Evolutionary conservation across 2,329 filamentous ascomycete species (phyloP), one percentile per base, ranked within the genome.

Genomic region (Aspergillus ustus): DNA sequence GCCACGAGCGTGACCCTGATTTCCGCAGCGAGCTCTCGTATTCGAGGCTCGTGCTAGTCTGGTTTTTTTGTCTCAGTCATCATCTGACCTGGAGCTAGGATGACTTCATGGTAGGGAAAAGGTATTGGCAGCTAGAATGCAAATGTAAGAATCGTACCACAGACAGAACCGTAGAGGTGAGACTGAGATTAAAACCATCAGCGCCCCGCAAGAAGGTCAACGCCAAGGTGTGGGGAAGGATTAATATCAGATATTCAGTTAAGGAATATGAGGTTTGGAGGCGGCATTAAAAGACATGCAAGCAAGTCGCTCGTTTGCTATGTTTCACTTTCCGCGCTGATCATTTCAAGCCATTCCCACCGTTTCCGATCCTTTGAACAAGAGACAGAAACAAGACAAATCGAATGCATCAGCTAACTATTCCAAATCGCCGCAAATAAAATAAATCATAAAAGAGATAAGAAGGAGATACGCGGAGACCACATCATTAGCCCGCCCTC

Each of bases 271-370:
- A 53, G 28, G 29, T 29, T 7, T 20, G 22, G 31, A 22, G 37
- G 28, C 2, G 20, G 34, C 7, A 29, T 48, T 29, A 20, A 25
- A 6, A 25, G 19, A 57, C 46, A 45, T 20, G 11, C 40, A 54
- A 51, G 19, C 44, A 15, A 40, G 34, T 40, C 13, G 25, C 31
- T 50, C 31, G 51, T 51, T 57, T 29, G 58, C 53, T 31, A 61
- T 49, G 57, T 57, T 54, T 46, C 53, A 63, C 45, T 57, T 49
- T 54, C 50, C 25, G 37, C 44, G 22, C 52, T 54, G 50, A 54
- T 52, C 31, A 37, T 49, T 44, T 52, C 22, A 56, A 57, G 49
- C 50, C 46, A 57, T 57, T 17, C 49, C 44, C 44, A 34, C 19
- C 40, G 15, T 51, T 44, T 57, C 49, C 17, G 22, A 31, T 50